Percentiles rank a stretch among this genome's conserved stretches.
Conservation (phyloP, 164 flowering plant species). For the Nymphaea colorata region DNA sequence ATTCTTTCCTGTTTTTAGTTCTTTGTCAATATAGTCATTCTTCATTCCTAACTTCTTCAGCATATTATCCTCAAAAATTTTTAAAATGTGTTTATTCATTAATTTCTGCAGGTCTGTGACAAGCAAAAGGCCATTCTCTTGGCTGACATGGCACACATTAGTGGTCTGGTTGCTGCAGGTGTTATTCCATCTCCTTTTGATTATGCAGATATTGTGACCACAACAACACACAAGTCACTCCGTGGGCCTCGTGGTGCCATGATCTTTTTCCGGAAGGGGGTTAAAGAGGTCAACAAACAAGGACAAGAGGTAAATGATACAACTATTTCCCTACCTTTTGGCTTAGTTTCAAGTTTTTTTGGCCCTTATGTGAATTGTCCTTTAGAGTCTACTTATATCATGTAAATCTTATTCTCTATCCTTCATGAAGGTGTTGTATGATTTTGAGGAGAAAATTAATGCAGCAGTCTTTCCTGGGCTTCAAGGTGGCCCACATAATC, state of each 20-base stretch:
- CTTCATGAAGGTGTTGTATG: constrained; percentile 68
- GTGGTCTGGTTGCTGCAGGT: constrained; percentile 93
- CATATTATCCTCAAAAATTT: too few species aligned
- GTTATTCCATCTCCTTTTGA: constrained; percentile 99
- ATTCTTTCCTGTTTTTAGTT: background rate
- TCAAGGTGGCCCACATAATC: constrained; percentile 99
- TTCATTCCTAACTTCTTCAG: background rate
- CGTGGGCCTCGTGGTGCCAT: constrained; percentile 99
- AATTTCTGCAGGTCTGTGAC: constrained; percentile 39
- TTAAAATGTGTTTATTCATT: too few species aligned
- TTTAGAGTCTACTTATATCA: too few species aligned
- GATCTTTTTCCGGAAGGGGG: constrained; percentile 84
- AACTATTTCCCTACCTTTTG: too few species aligned
- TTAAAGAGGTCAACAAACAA: constrained; percentile 77
- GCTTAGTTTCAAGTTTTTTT: too few species aligned
- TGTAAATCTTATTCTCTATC: too few species aligned
- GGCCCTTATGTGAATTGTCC: too few species aligned
- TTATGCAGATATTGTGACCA: constrained; percentile 94
- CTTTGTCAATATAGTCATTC: background rate
- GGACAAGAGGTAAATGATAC: constrained; percentile 55
- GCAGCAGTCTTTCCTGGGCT: constrained; percentile 98
- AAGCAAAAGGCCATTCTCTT: constrained; percentile 88
- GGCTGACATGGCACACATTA: constrained; percentile 99
- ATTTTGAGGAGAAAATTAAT: constrained; percentile 93
- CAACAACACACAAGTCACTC: constrained; percentile 98